Conservation (phyloP, 2,329 filamentous ascomycete genomes). For the Zymoseptoria ardabiliae region DNA sequence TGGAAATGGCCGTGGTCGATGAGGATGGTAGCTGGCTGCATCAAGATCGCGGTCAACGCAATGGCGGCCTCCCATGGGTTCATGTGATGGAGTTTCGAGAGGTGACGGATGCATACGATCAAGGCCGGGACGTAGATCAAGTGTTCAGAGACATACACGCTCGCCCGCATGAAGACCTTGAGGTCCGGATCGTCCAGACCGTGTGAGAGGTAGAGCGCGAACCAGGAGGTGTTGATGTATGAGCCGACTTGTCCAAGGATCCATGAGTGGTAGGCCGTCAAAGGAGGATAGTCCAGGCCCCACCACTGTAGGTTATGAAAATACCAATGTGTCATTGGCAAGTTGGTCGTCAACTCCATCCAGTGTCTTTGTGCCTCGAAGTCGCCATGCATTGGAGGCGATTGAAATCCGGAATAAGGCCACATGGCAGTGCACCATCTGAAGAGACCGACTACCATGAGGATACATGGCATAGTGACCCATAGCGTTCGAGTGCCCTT, state of each 20-base stretch:
- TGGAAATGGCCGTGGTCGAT: slow-evolving; percentile 96
- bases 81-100: slow-evolving; percentile 67
- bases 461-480: slow-evolving; percentile 77
- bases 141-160: slow-evolving; percentile 85
- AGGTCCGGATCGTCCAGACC: slow-evolving; percentile 70
- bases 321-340: slow-evolving; percentile 94
- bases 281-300: slow-evolving; percentile 93
- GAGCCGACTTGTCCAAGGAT: slow-evolving; percentile 77
- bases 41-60: slow-evolving; percentile 78
- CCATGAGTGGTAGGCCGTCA: slow-evolving; percentile 99
- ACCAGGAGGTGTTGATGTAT: slow-evolving; percentile 76
- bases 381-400: slow-evolving; percentile 88
- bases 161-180: slow-evolving; percentile 94
- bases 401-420: slow-evolving; percentile 83
- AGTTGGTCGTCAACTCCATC: slow-evolving; percentile 91
- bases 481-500: slow-evolving; percentile 74
- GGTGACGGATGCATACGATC: slow-evolving; percentile 77
- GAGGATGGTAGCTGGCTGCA: slow-evolving; percentile 85
- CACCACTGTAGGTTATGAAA: slow-evolving; percentile 96
- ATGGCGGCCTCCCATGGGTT: slow-evolving; percentile 73
- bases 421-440: slow-evolving; percentile 88
- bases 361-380: slow-evolving; percentile 97
- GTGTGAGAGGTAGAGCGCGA: slow-evolving; percentile 73
- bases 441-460: slow-evolving; percentile 88
- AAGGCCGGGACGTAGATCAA: slow-evolving; percentile 79